phyloP scores from a whole-genome alignment of 2,329 filamentous ascomycete genomes.

The Cadophora malorum region DNA sequence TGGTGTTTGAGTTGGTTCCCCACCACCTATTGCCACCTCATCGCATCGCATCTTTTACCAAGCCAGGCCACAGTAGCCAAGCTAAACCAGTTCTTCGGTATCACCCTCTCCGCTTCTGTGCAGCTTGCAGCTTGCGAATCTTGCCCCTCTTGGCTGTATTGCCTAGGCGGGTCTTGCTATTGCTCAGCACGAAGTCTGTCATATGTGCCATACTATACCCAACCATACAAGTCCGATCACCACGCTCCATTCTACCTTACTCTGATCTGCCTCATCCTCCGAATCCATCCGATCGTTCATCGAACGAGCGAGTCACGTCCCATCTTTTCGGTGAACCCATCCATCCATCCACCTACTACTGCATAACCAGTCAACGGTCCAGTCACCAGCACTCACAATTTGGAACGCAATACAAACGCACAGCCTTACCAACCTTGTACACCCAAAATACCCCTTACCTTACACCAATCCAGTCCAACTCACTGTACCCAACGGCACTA shows the following conservation, averaged over 20 bases:
- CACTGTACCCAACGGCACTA: constrained; percentile 5
- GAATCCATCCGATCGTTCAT: background rate
- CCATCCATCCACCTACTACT: background rate
- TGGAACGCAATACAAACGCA: constrained; percentile 8
- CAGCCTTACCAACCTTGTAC: background rate
- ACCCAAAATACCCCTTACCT: background rate
- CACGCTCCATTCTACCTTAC: background rate
- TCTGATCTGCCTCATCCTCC: background rate
- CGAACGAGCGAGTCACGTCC: constrained; percentile 15
- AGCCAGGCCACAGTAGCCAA: background rate
- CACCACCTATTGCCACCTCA: constrained; percentile 4
- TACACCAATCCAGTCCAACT: background rate
- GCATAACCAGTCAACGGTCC: background rate
- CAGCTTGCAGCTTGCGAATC: background rate
- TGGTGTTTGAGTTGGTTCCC: constrained; percentile 57
- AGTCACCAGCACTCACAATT: background rate
- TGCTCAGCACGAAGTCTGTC: constrained; percentile 1
- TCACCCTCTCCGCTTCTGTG: background rate
- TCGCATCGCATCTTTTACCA: background rate
- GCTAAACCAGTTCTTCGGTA: background rate
- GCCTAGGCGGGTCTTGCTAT: background rate
- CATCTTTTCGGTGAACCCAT: constrained; percentile 19
- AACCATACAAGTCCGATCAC: background rate
- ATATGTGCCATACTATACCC: constrained; percentile 6
- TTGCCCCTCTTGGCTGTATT: background rate